Base-by-base conservation (phyloP, 495 filamentous ascomycete genomes). In the Cenococcum geophilum region DNA sequence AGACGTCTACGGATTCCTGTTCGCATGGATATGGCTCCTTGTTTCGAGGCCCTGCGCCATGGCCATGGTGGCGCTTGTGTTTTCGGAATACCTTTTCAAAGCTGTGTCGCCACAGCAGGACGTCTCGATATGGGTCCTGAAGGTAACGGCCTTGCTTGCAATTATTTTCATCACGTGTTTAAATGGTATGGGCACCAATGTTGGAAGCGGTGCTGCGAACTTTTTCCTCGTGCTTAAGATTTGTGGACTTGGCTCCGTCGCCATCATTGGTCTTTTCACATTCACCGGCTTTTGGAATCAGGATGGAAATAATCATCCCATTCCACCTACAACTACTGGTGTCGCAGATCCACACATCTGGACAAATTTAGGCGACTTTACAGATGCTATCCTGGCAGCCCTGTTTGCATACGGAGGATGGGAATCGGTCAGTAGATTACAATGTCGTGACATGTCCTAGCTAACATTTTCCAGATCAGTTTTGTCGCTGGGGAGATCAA, bases 11-110 rank as follows among this genome's bases (percentile, higher is more conserved):
- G 73, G 69, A 8, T 76, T 74, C 55, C 55, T 78, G 25, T 73
- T 70, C 61, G 55, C 68, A 23, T 76, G 72, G 70, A 67, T 71
- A 16, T 75, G 68, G 66, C 71, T 77, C 45, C 67, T 68, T 42
- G 66, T 51, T 10, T 62, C 57, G 32, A 68, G 64, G 42, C 66
- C 66, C 1, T 62, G 55, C 4, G 60, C 66, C 18, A 69, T 76
- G 58, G 62, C 58, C 32, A 73, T 72, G 54, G 66, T 73, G 56
- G 58, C 70, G 14, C 68, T 71, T 48, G 70, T 76, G 49, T 75
- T 75, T 42, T 70, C 72, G 27, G 70, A 76, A 40, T 71, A 71
- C 22, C 43, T 74, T 18, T 63, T 59, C 45, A 52, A 50, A 0
- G 66, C 65, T 5, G 22, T 58, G 27, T 57, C 43, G 14, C 21